Evolutionary conservation across 106 monocot genomes (phyloP).

Genomic region (Vanilla planifolia): DNA sequence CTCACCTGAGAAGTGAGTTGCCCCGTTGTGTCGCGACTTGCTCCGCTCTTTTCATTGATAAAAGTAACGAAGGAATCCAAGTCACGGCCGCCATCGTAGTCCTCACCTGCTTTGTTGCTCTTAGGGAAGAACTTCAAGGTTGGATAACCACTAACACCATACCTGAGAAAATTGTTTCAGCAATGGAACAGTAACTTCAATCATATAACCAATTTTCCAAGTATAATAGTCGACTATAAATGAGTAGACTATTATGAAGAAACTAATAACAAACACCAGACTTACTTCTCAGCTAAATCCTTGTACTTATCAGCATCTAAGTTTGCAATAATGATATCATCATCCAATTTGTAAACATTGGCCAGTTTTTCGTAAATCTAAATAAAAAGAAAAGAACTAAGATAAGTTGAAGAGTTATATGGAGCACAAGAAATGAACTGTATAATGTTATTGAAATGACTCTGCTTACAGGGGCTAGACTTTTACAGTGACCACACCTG

Average conservation of each 20-base stretch:
- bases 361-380: conserved; percentile 94
- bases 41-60: conserved; percentile 84
- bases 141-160: conserved; percentile 86
- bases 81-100: conserved; percentile 82
- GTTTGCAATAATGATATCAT: conserved; percentile 82
- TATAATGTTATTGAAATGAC: neutral
- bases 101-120: conserved; percentile 90
- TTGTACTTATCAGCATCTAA: conserved; percentile 92
- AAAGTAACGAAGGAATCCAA: conserved; percentile 78
- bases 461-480: conserved; percentile 88
- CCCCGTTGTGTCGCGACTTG: conserved; percentile 74
- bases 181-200: too few species aligned
- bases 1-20: conserved; percentile 78
- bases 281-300: conserved; percentile 91
- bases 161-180: conserved; percentile 26
- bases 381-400: conserved; percentile 1
- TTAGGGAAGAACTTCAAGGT: conserved; percentile 96
- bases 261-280: neutral
- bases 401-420: neutral
- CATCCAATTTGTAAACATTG: conserved; percentile 61
- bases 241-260: neutral
- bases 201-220: neutral
- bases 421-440: neutral
- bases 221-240: neutral
- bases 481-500: conserved; percentile 98